Evolutionary conservation across 345 rosid species (phyloP).

Genomic region (Eucalyptus melliodora): DNA sequence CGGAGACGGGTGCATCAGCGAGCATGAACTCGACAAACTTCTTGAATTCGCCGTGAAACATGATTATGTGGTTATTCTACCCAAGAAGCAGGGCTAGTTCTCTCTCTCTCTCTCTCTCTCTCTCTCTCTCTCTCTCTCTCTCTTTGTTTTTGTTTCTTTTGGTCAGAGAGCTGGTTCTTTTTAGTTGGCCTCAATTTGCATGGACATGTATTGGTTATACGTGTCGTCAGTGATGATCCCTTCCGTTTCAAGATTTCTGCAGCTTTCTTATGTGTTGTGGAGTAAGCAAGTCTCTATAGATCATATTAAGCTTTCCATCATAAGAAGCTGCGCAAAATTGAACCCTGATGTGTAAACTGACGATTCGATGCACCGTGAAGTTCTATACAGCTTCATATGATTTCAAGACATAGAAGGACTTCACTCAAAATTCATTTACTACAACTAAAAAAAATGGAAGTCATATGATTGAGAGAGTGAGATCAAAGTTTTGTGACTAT

Average conservation of each 20-base stretch:
- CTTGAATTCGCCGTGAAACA: not conserved
- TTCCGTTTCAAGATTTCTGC: not conserved
- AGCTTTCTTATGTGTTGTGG: not conserved
- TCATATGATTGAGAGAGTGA: not conserved
- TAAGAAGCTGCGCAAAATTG: not conserved
- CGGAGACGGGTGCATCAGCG: not conserved
- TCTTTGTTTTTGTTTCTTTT: fast-evolving
- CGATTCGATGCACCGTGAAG: not conserved
- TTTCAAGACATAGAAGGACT: not conserved
- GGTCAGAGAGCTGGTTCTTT: not conserved
- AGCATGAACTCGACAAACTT: not conserved
- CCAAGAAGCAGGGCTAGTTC: not conserved
- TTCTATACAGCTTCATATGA: not conserved
- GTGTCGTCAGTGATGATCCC: not conserved
- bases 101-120: too few relatives aligned
- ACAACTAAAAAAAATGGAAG: not conserved
- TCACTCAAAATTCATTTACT: not conserved
- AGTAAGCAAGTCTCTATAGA: not conserved
- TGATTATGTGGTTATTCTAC: not conserved
- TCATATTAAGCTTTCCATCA: not conserved
- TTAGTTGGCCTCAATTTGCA: not conserved
- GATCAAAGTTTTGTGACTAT: not conserved
- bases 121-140: too few relatives aligned
- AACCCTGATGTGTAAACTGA: not conserved
- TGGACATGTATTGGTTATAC: not conserved